Conservation (phyloP, 495 filamentous ascomycete genomes). For the Daldinia decipiens region DNA sequence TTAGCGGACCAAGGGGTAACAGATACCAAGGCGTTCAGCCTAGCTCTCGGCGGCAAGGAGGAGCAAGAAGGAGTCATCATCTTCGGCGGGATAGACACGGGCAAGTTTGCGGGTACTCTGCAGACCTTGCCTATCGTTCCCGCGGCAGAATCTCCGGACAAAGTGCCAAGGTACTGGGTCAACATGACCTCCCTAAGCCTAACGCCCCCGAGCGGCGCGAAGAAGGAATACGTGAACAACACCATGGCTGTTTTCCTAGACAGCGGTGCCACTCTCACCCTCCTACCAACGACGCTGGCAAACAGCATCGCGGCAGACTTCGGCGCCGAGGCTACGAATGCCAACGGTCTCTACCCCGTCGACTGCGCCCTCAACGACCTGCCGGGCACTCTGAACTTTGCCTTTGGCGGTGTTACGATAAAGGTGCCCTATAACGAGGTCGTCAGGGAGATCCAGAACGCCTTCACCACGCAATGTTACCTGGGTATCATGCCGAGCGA, state of each 20-base stretch:
- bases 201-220: constrained; percentile 57
- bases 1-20: constrained; percentile 54
- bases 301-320: constrained; percentile 71
- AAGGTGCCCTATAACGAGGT: constrained; percentile 68
- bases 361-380: constrained; percentile 74
- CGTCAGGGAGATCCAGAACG: constrained; percentile 60
- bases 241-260: constrained; percentile 80
- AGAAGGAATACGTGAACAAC: constrained; percentile 58
- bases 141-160: constrained; percentile 54
- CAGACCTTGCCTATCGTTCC: constrained; percentile 72
- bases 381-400: constrained; percentile 76
- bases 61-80: constrained; percentile 76
- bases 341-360: constrained; percentile 70
- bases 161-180: constrained; percentile 64
- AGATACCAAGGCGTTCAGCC: constrained; percentile 58
- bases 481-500: constrained; percentile 81
- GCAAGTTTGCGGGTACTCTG: constrained; percentile 80
- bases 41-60: constrained; percentile 60
- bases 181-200: constrained; percentile 69
- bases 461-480: constrained; percentile 66
- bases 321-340: constrained; percentile 62
- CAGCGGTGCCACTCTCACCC: constrained; percentile 88
- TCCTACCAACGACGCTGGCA: constrained; percentile 76
- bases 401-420: constrained; percentile 74
- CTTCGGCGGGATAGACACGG: constrained; percentile 91